phyloP scores from a whole-genome alignment of 1,284 basidiomycete genomes.

The Rhodotorula sp. region DNA sequence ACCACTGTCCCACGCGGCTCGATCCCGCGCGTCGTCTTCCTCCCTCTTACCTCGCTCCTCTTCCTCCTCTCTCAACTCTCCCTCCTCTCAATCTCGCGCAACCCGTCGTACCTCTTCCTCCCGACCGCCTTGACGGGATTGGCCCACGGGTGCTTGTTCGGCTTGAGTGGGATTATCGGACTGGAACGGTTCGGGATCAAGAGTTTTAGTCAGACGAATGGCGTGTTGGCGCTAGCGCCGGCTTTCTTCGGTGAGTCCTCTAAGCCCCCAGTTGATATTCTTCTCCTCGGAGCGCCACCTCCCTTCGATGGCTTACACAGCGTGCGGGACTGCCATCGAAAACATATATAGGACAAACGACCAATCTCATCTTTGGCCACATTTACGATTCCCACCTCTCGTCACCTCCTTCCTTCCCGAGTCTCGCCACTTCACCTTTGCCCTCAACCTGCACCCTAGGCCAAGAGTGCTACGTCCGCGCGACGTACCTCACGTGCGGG shows the following conservation, averaged over 20 bases:
- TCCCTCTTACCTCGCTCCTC: conserved; percentile 12
- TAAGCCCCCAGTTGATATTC: background rate
- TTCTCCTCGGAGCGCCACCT: too few species aligned
- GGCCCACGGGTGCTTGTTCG: conserved; percentile 35
- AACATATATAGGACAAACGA: conserved; percentile 37
- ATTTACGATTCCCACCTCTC: conserved; percentile 28
- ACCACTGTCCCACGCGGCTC: background rate
- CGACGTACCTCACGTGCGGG: conserved; percentile 27
- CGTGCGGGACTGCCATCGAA: too few species aligned
- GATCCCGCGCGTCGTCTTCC: conserved; percentile 29
- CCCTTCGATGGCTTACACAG: too few species aligned
- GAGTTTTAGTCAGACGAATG: conserved; percentile 31
- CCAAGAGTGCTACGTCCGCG: conserved; percentile 20
- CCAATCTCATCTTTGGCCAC: conserved; percentile 35
- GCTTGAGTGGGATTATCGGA: conserved; percentile 24
- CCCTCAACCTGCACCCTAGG: conserved; percentile 18
- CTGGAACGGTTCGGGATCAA: conserved; percentile 38
- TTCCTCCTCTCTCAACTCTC: conserved; percentile 21
- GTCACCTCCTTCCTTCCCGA: too few species aligned
- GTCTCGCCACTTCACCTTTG: background rate
- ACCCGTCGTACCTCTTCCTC: conserved; percentile 5
- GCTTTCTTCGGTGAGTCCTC: conserved; percentile 26
- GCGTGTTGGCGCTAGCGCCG: conserved; percentile 33
- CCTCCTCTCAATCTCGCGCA: background rate
- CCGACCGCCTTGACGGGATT: conserved; percentile 34